These are phyloP conservation scores for Agarophyton chilense DNA, from an alignment of 23 red algal genomes.

Conservation along the genomic window DNA sequence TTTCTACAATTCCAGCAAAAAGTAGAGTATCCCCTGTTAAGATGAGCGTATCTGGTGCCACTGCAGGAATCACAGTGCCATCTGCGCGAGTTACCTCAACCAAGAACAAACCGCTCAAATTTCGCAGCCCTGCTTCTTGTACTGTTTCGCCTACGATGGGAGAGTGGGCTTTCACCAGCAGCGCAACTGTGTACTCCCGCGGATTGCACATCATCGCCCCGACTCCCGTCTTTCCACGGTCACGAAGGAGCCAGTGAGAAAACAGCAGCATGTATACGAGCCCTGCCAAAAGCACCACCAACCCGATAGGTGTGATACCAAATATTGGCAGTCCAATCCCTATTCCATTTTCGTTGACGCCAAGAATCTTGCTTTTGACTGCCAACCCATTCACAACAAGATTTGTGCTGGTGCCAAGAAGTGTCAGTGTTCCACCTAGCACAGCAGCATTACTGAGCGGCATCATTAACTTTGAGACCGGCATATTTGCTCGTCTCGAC, in stretches of 20 bases:
- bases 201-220: slow-evolving; percentile 67
- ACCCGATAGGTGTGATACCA: slow-evolving; percentile 50
- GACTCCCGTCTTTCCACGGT: slow-evolving; percentile 42
- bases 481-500: slow-evolving; percentile 48
- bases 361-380: slow-evolving; percentile 42
- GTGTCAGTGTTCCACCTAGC: slow-evolving; percentile 73
- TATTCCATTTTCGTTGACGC: slow-evolving; percentile 35
- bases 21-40: slow-evolving; percentile 62
- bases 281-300: slow-evolving; percentile 20
- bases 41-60: slow-evolving; percentile 58
- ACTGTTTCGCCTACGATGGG: slow-evolving; percentile 79
- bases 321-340: slow-evolving; percentile 67
- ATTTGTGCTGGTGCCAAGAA: slow-evolving; percentile 76
- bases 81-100: slow-evolving; percentile 71
- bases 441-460: slow-evolving; percentile 80
- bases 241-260: slow-evolving; percentile 59
- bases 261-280: slow-evolving; percentile 64
- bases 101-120: slow-evolving; percentile 74
- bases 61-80: slow-evolving; percentile 68
- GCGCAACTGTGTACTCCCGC: slow-evolving; percentile 83
- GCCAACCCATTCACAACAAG: slow-evolving; percentile 73
- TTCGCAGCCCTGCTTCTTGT: slow-evolving; percentile 73
- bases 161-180: slow-evolving; percentile 42
- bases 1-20: slow-evolving; percentile 77
- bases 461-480: slow-evolving; percentile 81